Evolutionary conservation across 2,329 filamentous ascomycete genomes (phyloP).

Genomic region (Ceratocystis papillata): DNA sequence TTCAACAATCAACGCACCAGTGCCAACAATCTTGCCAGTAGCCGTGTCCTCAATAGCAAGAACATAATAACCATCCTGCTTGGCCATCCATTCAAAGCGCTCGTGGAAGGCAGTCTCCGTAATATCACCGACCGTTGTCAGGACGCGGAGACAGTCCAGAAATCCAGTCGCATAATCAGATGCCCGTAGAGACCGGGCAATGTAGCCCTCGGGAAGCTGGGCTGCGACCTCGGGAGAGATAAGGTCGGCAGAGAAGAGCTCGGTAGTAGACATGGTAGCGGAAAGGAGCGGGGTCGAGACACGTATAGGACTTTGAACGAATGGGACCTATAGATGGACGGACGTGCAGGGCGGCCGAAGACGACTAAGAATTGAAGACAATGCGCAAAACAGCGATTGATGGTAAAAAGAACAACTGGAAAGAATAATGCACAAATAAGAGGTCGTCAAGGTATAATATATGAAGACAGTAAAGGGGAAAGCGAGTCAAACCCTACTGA

Average conservation of each 20-base stretch:
- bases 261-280: constrained; percentile 16
- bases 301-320: neutral
- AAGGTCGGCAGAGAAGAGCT: constrained; percentile 61
- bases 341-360: neutral
- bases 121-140: constrained; percentile 89
- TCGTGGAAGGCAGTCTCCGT: constrained; percentile 61
- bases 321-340: neutral
- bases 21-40: constrained; percentile 65
- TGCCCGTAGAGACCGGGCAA: constrained; percentile 65
- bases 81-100: constrained; percentile 71
- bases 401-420: no score
- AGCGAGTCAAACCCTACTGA: neutral
- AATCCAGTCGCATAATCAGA: constrained; percentile 73
- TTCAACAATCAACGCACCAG: constrained; percentile 82
- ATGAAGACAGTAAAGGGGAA: neutral
- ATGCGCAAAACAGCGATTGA: no score
- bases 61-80: constrained; percentile 70
- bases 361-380: neutral
- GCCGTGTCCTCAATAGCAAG: constrained; percentile 67
- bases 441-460: neutral
- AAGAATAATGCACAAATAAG: neutral
- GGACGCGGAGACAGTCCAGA: constrained; percentile 78
- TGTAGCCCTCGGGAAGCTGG: constrained; percentile 69
- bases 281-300: neutral
- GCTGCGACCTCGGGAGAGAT: constrained; percentile 65